These are phyloP conservation scores for Piromyces sp. DNA, from an alignment of 192 early-diverging fungal genomes.

Conservation along the genomic window DNA sequence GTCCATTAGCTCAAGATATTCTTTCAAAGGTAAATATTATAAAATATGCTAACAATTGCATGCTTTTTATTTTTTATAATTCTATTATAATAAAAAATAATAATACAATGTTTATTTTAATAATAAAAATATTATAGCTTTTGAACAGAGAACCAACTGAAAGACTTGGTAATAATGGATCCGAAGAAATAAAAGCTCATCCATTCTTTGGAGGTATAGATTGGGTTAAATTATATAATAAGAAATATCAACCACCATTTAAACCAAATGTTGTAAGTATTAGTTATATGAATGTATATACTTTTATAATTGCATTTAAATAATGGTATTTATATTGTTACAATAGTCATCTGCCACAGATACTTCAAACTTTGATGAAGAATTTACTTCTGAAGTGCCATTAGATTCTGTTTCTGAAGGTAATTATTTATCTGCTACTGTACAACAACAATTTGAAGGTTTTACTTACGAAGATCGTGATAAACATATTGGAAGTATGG, in stretches of 20 bases:
- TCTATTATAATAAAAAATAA: neutral
- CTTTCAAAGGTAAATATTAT: neutral
- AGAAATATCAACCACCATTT: conserved; percentile 84
- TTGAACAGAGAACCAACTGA: conserved; percentile 25
- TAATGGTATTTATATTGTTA: too few relatives aligned
- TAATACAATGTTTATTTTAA: neutral
- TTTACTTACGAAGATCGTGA: conserved; percentile 22
- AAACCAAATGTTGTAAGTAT: conserved; percentile 58
- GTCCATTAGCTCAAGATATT: neutral
- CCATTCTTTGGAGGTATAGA: conserved; percentile 74
- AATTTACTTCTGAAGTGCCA: conserved; percentile 87
- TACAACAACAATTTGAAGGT: conserved; percentile 88
- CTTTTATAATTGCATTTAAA: too few relatives aligned
- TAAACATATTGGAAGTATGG: neutral
- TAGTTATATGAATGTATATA: too few relatives aligned
- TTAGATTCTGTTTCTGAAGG: conserved; percentile 64
- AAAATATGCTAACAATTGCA: too few relatives aligned
- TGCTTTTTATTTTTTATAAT: neutral
- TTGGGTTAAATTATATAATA: conserved; percentile 73
- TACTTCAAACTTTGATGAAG: conserved; percentile 95
- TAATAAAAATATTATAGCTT: neutral
- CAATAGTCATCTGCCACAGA: conserved; percentile 49
- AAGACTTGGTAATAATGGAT: conserved; percentile 59
- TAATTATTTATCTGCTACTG: conserved; percentile 64
- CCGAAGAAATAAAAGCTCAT: conserved; percentile 86